Evolutionary conservation across 495 filamentous ascomycete genomes (phyloP).

Genomic region (Penicillium simplicissimum): DNA sequence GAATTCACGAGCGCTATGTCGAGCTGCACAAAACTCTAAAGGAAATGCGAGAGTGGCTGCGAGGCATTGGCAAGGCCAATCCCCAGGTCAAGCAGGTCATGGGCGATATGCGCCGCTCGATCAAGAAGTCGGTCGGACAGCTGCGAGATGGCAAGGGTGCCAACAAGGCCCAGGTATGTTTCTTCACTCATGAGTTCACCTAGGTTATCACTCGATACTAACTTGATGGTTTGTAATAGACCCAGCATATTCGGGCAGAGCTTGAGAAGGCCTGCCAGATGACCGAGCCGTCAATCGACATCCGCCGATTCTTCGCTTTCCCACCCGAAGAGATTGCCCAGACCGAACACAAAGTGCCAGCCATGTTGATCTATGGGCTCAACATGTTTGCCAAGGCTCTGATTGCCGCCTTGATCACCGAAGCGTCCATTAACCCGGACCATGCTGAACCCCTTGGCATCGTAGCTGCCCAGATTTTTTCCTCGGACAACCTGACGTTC

Average conservation of each 20-base stretch:
- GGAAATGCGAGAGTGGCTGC: constrained; percentile 59
- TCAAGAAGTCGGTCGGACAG: constrained; percentile 73
- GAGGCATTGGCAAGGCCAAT: constrained; percentile 49
- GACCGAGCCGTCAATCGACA: constrained; percentile 60
- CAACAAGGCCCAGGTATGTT: constrained; percentile 55
- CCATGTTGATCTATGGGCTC: constrained; percentile 76
- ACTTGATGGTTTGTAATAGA: constrained; percentile 30
- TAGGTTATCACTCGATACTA: constrained; percentile 8
- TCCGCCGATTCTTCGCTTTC: constrained; percentile 64
- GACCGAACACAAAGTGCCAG: constrained; percentile 59
- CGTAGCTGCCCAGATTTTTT: constrained; percentile 71
- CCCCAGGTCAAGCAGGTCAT: constrained; percentile 61
- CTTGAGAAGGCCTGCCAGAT: constrained; percentile 49
- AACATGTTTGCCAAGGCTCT: constrained; percentile 80
- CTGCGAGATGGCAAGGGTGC: constrained; percentile 62
- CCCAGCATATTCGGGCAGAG: constrained; percentile 45
- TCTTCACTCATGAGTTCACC: neutral
- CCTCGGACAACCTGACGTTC: constrained; percentile 64
- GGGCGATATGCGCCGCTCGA: constrained; percentile 72
- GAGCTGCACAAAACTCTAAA: constrained; percentile 75
- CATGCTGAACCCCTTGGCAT: constrained; percentile 84
- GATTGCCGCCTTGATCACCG: constrained; percentile 72
- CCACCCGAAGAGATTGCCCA: constrained; percentile 55
- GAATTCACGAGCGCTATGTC: constrained; percentile 60
- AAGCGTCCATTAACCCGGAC: constrained; percentile 66